A percentile compares a stretch with the other conserved stretches of the same genome.
Evolutionary conservation across 345 rosid genomes (phyloP).

Genomic region (Gossypium mustelinum): DNA sequence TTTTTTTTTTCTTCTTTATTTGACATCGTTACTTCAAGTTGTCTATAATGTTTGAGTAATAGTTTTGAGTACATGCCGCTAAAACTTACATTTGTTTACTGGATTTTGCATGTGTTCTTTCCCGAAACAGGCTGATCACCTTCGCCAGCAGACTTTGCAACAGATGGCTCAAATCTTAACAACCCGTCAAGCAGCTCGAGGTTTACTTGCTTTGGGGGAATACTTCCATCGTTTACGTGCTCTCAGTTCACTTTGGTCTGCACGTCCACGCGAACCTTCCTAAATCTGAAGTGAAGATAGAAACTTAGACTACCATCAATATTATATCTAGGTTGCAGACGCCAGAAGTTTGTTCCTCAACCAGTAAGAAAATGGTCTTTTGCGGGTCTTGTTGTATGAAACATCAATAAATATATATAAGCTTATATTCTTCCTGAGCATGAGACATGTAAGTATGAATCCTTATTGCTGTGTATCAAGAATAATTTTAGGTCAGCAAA

Average conservation of each 20-base stretch:
- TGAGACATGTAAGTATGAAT: too few species aligned
- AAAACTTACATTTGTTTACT: background rate
- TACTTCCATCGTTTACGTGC: constrained; percentile 86
- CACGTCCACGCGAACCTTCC: constrained; percentile 56
- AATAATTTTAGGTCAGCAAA: too few species aligned
- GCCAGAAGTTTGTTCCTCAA: background rate
- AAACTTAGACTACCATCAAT: background rate
- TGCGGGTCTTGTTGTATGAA: too few species aligned
- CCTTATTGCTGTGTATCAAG: too few species aligned
- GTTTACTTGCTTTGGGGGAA: constrained; percentile 66
- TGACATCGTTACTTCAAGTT: background rate
- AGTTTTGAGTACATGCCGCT: too few species aligned
- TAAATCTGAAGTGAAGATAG: background rate
- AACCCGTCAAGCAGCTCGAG: constrained; percentile 77
- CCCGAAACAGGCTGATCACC: constrained; percentile 71
- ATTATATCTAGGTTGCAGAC: background rate
- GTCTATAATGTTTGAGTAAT: too few species aligned
- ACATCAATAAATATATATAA: too few species aligned
- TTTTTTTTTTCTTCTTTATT: background rate
- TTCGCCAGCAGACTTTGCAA: constrained; percentile 72
- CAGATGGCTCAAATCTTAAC: constrained; percentile 70
- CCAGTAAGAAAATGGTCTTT: background rate
- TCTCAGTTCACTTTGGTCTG: constrained; percentile 93
- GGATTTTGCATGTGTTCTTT: constrained; percentile 12
- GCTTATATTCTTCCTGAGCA: too few species aligned